Conservation (phyloP, 2,329 filamentous ascomycete species). For the Cladophialophora exuberans region DNA sequence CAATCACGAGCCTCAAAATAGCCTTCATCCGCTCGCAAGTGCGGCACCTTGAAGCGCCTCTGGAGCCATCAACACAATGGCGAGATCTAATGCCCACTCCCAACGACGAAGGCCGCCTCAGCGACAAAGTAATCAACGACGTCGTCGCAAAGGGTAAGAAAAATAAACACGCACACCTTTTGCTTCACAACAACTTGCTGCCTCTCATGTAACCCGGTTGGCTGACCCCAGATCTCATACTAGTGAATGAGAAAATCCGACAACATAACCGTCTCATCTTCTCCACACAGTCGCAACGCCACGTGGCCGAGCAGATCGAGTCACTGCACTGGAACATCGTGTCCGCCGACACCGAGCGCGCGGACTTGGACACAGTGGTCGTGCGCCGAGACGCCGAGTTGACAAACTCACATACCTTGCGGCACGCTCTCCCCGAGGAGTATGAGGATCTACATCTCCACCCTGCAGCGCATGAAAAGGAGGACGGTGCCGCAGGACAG, state of each 20-base stretch:
- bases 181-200: not conserved
- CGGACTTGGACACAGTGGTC: constrained; percentile 17
- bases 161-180: no score
- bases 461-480: not conserved
- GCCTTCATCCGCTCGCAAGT: constrained; percentile 56
- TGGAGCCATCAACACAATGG: constrained; percentile 53
- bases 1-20: constrained; percentile 55
- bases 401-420: constrained; percentile 14
- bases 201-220: not conserved
- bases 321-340: constrained; percentile 58
- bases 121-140: constrained; percentile 54
- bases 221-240: not conserved
- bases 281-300: constrained; percentile 57
- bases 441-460: constrained; percentile 17
- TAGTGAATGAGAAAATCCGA: constrained; percentile 56
- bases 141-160: constrained; percentile 54
- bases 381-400: constrained; percentile 20
- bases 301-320: constrained; percentile 60
- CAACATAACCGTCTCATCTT: constrained; percentile 59
- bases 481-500: not conserved
- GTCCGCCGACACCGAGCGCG: constrained; percentile 37
- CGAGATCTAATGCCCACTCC: constrained; percentile 46
- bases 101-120: constrained; percentile 48
- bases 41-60: constrained; percentile 54
- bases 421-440: constrained; percentile 16